Conservation (phyloP, 2,329 filamentous ascomycete genomes). For the Pseudogymnoascus pannorum region DNA sequence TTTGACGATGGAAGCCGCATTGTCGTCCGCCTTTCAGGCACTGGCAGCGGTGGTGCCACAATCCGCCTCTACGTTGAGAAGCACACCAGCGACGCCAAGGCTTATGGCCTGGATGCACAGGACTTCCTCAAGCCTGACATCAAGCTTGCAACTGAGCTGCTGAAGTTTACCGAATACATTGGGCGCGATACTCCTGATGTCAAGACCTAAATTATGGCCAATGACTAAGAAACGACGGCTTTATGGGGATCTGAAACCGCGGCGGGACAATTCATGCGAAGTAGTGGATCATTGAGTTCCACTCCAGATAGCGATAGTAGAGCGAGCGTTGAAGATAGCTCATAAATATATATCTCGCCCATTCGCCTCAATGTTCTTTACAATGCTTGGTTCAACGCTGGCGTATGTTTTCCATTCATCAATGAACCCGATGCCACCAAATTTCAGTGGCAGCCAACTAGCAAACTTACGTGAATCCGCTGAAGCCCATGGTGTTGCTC, state of each 20-base stretch:
- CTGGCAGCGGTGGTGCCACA: conserved; percentile 88
- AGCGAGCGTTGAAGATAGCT: neutral
- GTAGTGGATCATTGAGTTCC: neutral
- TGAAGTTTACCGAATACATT: conserved; percentile 91
- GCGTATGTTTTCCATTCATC: neutral
- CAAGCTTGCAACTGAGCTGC: conserved; percentile 70
- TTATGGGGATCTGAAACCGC: conserved; percentile 5
- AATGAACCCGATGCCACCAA: neutral
- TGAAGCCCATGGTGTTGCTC: neutral
- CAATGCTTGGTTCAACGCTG: neutral
- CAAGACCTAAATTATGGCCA: conserved; percentile 52
- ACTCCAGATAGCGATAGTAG: neutral
- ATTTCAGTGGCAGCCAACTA: neutral
- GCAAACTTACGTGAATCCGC: neutral
- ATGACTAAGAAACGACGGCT: neutral
- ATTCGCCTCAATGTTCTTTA: neutral
- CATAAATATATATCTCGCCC: conserved; percentile 1
- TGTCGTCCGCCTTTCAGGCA: conserved; percentile 89
- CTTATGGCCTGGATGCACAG: conserved; percentile 77
- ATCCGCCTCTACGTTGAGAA: conserved; percentile 97
- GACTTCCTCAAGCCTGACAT: conserved; percentile 91
- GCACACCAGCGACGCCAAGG: conserved; percentile 74
- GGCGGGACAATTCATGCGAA: neutral
- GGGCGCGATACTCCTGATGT: conserved; percentile 92
- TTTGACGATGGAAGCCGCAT: conserved; percentile 94